A percentile compares a stretch with the other conserved stretches of the same genome.
Conservation (phyloP, 495 filamentous ascomycete species). For the Penicillium egyptiacum region DNA sequence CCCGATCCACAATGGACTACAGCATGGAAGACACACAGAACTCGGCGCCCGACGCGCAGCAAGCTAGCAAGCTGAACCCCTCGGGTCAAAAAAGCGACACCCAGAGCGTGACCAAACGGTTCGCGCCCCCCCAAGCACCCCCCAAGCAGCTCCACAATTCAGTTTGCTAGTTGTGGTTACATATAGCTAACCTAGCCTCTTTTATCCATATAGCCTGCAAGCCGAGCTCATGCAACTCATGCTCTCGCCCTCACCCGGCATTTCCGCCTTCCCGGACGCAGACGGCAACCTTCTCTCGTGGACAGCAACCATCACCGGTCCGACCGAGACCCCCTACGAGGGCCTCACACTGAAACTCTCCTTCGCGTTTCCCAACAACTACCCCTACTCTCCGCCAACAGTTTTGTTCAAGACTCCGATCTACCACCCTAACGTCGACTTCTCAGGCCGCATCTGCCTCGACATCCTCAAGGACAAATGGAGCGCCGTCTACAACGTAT, state of each 20-base stretch:
- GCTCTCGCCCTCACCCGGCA: constrained; percentile 87
- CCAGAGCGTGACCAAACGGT: constrained; percentile 81
- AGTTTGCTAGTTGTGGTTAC: background rate
- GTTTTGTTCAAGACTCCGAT: constrained; percentile 93
- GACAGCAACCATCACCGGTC: constrained; percentile 91
- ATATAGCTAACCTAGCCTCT: constrained; percentile 9
- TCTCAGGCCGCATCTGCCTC: constrained; percentile 87
- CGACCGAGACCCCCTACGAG: constrained; percentile 87
- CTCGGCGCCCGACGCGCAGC: constrained; percentile 60
- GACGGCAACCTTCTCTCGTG: constrained; percentile 89
- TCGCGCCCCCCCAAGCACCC: constrained; percentile 28
- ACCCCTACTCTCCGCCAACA: constrained; percentile 89
- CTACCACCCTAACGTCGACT: constrained; percentile 93
- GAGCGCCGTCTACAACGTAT: constrained; percentile 93
- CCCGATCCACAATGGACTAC: constrained; percentile 55
- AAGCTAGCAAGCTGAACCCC: constrained; percentile 58
- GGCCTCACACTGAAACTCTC: constrained; percentile 89
- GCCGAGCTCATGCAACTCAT: constrained; percentile 97
- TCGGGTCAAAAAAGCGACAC: constrained; percentile 57
- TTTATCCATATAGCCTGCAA: constrained; percentile 65
- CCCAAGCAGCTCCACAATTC: background rate
- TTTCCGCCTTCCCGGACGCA: constrained; percentile 90
- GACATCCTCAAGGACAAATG: constrained; percentile 99
- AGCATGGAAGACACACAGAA: constrained; percentile 72
- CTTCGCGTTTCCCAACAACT: constrained; percentile 87